These are phyloP conservation scores for Saccharomycopsis lassenensis DNA, from an alignment of 805 yeast genomes.

Conservation along the genomic window DNA sequence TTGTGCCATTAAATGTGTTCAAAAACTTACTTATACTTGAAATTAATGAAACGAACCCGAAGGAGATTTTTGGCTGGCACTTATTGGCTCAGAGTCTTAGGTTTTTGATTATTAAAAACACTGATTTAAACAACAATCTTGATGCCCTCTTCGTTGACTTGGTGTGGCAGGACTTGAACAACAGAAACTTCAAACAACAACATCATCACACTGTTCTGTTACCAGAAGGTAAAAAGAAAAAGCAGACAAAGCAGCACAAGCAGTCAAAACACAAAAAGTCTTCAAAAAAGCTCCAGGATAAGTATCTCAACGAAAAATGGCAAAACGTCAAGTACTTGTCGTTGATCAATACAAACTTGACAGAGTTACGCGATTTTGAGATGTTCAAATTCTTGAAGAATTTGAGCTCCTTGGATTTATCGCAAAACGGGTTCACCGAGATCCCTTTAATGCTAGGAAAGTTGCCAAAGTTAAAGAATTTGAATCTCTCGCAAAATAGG, in stretches of 20 bases:
- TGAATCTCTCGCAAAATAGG: constrained; percentile 40
- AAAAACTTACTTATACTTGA: constrained; percentile 54
- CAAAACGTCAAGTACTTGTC: constrained; percentile 30
- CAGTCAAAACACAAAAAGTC: too few relatives aligned
- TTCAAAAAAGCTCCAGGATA: too few relatives aligned
- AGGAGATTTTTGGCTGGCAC: constrained; percentile 60
- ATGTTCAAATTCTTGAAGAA: constrained; percentile 24
- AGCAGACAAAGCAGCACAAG: constrained; percentile 12
- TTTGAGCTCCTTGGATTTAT: constrained; percentile 39
- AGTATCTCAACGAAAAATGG: constrained; percentile 25
- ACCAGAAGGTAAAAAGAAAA: constrained; percentile 10
- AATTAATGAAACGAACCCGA: constrained; percentile 48
- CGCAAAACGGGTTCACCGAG: constrained; percentile 38
- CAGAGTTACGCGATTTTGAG: constrained; percentile 23
- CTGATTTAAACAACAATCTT: constrained; percentile 38
- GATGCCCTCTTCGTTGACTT: constrained; percentile 39
- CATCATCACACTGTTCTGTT: constrained; percentile 1
- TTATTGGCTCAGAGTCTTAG: constrained; percentile 41
- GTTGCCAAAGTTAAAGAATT: constrained; percentile 36
- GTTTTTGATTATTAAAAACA: constrained; percentile 41
- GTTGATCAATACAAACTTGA: constrained; percentile 30
- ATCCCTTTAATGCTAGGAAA: constrained; percentile 45
- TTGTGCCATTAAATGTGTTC: constrained; percentile 52
- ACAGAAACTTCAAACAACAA: constrained; percentile 27
- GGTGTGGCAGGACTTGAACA: constrained; percentile 38